Evolutionary conservation across 441 rosid species (phyloP).

Genomic region (Populus hybrid): DNA sequence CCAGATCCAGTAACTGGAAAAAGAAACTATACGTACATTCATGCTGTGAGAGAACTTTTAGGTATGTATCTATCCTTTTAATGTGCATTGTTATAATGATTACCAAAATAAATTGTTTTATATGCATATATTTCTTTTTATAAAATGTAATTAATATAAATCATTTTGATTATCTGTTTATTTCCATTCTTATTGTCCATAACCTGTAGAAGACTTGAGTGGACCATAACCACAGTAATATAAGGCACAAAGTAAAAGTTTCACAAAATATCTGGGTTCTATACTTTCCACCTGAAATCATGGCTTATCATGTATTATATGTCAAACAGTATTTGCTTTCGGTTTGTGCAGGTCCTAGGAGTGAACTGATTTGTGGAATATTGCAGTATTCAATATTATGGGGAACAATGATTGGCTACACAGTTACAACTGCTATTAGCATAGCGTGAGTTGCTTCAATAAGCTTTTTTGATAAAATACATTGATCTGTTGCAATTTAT

Average conservation of each 20-base stretch:
- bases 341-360: conserved; percentile 19
- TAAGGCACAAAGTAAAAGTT: neutral
- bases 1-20: conserved; percentile 30
- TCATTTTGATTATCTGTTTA: neutral
- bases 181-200: neutral
- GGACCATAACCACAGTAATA: neutral
- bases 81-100: neutral
- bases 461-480: neutral
- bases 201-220: neutral
- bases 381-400: conserved; percentile 23
- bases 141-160: neutral
- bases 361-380: conserved; percentile 18
- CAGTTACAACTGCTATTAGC: conserved; percentile 25
- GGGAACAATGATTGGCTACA: conserved; percentile 34
- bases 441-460: conserved; percentile 23
- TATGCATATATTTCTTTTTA: no score
- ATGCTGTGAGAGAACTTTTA: conserved; percentile 27
- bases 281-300: neutral
- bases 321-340: neutral
- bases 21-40: conserved; percentile 25
- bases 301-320: neutral
- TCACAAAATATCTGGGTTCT: neutral
- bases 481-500: neutral
- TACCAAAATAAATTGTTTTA: no score
- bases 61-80: conserved; percentile 3